Evolutionary conservation across 2,329 filamentous ascomycete genomes (phyloP).

Genomic region (Fusarium nanum): DNA sequence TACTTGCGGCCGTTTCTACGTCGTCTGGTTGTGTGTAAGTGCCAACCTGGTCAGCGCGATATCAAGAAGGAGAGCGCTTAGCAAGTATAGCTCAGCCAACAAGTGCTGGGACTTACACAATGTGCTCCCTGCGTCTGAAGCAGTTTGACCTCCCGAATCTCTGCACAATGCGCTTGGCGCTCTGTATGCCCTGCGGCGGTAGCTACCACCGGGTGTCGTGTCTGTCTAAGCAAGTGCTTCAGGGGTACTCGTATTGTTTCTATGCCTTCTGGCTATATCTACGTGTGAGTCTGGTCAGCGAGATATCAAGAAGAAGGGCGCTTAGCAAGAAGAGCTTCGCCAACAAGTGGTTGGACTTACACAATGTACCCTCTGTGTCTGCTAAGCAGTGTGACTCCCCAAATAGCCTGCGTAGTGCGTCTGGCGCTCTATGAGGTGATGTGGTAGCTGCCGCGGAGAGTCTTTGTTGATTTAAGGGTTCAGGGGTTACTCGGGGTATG

Average conservation of each 20-base stretch:
- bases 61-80: background rate
- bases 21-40: background rate
- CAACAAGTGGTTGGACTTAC: no score
- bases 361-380: background rate
- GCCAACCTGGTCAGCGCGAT: background rate
- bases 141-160: background rate
- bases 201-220: background rate
- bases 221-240: background rate
- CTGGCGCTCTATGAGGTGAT: background rate
- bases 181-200: background rate
- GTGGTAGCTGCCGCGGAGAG: no score
- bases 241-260: background rate
- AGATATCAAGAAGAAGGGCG: background rate
- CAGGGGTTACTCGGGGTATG: background rate
- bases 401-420: background rate
- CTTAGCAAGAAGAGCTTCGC: no score
- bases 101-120: background rate
- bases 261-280: no score
- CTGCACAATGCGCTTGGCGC: background rate
- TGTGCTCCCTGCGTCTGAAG: background rate
- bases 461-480: background rate
- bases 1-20: no score
- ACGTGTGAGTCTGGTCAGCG: no score
- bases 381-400: background rate
- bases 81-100: background rate